Conservation (phyloP, 306 rosid species). For the Gleditsia sinensis region DNA sequence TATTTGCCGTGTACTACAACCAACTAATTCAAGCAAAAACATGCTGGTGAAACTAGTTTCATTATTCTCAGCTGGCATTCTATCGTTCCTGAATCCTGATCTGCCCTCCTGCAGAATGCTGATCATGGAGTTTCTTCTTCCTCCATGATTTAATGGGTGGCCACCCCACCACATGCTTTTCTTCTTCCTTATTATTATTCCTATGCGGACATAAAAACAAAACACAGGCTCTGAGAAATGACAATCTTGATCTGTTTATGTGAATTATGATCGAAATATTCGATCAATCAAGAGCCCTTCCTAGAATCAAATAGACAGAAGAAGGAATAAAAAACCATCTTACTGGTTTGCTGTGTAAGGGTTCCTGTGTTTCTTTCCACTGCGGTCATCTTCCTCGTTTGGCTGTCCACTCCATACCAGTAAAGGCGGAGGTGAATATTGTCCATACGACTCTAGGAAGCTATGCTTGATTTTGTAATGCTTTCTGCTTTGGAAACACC, state of each 20-base stretch:
- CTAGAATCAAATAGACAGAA: background rate
- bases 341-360: slow-evolving; percentile 47
- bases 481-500: slow-evolving; percentile 30
- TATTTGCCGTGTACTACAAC: no score
- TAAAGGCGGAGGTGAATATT: slow-evolving; percentile 44
- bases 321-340: slow-evolving; percentile 26
- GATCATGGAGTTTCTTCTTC: no score
- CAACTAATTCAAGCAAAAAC: no score
- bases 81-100: no score
- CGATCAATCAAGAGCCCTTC: background rate
- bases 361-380: slow-evolving; percentile 41
- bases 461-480: slow-evolving; percentile 55
- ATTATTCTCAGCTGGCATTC: no score
- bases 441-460: slow-evolving; percentile 57
- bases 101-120: no score
- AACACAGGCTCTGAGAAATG: no score
- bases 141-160: no score
- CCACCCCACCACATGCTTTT: no score
- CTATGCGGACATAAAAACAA: no score
- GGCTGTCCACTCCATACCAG: slow-evolving; percentile 73
- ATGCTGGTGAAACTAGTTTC: no score
- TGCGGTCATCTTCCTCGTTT: slow-evolving; percentile 61
- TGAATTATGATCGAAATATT: background rate
- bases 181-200: no score
- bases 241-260: background rate